A percentile compares a stretch with the other conserved stretches of the same genome.
Conservation (phyloP, 2,329 filamentous ascomycete genomes). For the Sphaceloma murrayae region DNA sequence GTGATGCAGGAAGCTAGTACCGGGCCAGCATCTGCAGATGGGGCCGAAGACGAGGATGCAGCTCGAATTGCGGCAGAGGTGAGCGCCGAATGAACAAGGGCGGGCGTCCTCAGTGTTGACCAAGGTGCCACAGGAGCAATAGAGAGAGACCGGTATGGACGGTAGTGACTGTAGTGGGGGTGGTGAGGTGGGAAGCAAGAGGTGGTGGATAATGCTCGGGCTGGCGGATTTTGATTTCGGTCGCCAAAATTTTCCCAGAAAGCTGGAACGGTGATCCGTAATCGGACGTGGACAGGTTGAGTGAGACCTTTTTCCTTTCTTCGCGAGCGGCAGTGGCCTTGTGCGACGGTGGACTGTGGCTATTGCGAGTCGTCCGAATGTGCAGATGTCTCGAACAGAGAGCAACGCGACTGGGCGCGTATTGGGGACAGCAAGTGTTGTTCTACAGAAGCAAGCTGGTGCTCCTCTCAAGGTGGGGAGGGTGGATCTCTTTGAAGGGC, state of each 20-base stretch:
- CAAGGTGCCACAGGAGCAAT: slow-evolving; percentile 4
- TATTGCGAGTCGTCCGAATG: not conserved
- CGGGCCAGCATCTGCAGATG: slow-evolving; percentile 11
- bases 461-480: slow-evolving; percentile 11
- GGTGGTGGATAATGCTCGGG: slow-evolving; percentile 14
- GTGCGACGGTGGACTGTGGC: not conserved
- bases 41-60: slow-evolving; percentile 3
- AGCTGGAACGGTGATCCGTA: slow-evolving; percentile 12
- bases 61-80: not conserved
- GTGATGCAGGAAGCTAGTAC: slow-evolving; percentile 8
- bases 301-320: slow-evolving; percentile 4
- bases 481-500: slow-evolving; percentile 16
- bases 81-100: not conserved
- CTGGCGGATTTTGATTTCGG: slow-evolving; percentile 11
- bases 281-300: not conserved
- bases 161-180: slow-evolving; percentile 15
- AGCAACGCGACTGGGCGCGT: slow-evolving; percentile 1
- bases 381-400: not conserved
- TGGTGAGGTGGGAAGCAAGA: not conserved
- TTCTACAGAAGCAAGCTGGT: slow-evolving; percentile 11
- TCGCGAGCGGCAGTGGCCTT: not conserved
- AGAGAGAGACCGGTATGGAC: slow-evolving; percentile 10
- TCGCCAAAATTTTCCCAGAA: slow-evolving; percentile 14
- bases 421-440: slow-evolving; percentile 9
- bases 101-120: not conserved